Conservation (phyloP, 805 yeast species). For the Candida namnaoensis region DNA sequence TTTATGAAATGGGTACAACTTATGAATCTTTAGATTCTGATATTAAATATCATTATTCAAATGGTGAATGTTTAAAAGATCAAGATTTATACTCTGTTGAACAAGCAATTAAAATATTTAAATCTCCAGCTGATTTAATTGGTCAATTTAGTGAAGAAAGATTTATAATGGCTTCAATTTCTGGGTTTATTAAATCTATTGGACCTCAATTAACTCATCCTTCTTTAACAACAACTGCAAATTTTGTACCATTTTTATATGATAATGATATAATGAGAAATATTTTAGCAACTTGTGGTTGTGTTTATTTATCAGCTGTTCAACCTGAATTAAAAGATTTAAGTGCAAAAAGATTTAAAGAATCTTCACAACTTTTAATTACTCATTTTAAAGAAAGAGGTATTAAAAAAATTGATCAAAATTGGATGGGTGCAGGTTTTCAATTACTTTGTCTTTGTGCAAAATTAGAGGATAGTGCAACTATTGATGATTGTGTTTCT, state of each 20-base stretch:
- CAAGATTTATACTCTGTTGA: no score
- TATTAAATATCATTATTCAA: no score
- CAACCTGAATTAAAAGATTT: conserved; percentile 17
- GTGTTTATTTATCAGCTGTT: conserved; percentile 21
- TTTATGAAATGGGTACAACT: no score
- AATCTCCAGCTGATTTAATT: background rate
- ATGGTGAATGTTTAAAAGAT: no score
- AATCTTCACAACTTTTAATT: conserved; percentile 11
- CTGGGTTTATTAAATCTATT: conserved; percentile 30
- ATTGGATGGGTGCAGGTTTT: conserved; percentile 31
- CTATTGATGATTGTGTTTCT: conserved; percentile 19
- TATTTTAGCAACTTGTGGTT: conserved; percentile 34
- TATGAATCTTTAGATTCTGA: no score
- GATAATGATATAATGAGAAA: conserved; percentile 20
- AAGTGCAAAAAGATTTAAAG: conserved; percentile 15
- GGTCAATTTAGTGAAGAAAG: background rate
- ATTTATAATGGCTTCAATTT: conserved; percentile 22
- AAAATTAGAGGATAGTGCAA: conserved; percentile 20
- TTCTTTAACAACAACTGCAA: conserved; percentile 28
- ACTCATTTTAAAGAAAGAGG: background rate
- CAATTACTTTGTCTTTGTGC: conserved; percentile 30
- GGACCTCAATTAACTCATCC: conserved; percentile 35
- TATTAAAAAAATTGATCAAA: conserved; percentile 9
- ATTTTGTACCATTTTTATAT: conserved; percentile 28
- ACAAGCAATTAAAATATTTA: no score